Conservation (phyloP, 164 flowering plant genomes). For the Euptelea pleiosperma region DNA sequence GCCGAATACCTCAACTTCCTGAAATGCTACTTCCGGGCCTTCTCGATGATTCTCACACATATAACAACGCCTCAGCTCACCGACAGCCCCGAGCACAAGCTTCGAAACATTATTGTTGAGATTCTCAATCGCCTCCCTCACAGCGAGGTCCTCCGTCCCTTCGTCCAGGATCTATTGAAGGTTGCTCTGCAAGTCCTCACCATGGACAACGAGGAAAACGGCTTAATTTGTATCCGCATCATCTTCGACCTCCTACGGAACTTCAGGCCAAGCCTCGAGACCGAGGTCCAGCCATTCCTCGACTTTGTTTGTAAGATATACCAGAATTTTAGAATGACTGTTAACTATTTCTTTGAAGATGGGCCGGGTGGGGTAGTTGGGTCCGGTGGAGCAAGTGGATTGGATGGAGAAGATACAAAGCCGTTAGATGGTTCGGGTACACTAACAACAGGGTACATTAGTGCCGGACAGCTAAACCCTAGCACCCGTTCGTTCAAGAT, state of each 20-base stretch:
- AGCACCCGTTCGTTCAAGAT: slow-evolving; percentile 89
- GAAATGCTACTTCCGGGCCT: slow-evolving; percentile 79
- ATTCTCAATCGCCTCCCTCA: slow-evolving; percentile 91
- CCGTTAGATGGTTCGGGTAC: slow-evolving; percentile 59
- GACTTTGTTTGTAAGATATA: slow-evolving; percentile 94
- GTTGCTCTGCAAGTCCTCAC: slow-evolving; percentile 95
- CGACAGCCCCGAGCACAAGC: slow-evolving; percentile 84
- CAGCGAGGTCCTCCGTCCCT: slow-evolving; percentile 91
- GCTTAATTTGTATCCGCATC: slow-evolving; percentile 80
- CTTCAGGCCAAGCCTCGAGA: slow-evolving; percentile 78
- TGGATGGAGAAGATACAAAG: slow-evolving; percentile 55
- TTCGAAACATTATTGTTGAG: slow-evolving; percentile 81
- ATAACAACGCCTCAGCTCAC: slow-evolving; percentile 78
- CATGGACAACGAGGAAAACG: slow-evolving; percentile 91
- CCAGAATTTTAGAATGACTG: slow-evolving; percentile 80
- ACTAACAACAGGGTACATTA: slow-evolving; percentile 32
- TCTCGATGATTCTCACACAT: slow-evolving; percentile 63
- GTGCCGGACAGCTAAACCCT: slow-evolving; percentile 73
- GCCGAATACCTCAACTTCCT: slow-evolving; percentile 91
- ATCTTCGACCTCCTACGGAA: slow-evolving; percentile 89
- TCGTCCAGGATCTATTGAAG: slow-evolving; percentile 89
- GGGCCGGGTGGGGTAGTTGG: slow-evolving; percentile 16
- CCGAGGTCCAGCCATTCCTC: slow-evolving; percentile 90
- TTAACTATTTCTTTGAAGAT: slow-evolving; percentile 78
- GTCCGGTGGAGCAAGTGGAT: not conserved